phyloP scores from a whole-genome alignment of 331 rosid genomes.

The Cucumis variabilis region DNA sequence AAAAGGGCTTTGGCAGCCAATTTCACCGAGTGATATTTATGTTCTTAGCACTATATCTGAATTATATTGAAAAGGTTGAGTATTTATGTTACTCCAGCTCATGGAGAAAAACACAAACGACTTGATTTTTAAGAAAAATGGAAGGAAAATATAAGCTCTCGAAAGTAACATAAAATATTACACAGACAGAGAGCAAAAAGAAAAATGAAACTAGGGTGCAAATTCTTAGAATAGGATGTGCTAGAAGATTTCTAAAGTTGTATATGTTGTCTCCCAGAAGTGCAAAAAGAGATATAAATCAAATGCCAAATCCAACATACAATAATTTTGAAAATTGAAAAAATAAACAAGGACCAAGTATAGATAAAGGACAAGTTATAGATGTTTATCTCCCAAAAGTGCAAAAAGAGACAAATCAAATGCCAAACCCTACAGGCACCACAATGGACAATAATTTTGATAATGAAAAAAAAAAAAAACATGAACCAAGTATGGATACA shows the following conservation, averaged over 20 bases:
- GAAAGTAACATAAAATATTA: not conserved
- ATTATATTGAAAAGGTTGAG: not conserved
- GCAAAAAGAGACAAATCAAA: constrained; percentile 99
- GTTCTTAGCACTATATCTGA: not conserved
- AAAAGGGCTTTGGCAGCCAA: too few relatives aligned
- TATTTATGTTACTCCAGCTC: not conserved
- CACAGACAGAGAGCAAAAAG: not conserved
- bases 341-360: not conserved
- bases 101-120: not conserved
- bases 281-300: constrained; percentile 96
- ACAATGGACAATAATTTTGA: not conserved
- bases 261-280: constrained; percentile 96
- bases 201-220: not conserved
- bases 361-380: constrained; percentile 60
- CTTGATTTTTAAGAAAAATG: too few relatives aligned
- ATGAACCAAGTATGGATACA: not conserved
- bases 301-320: constrained; percentile 82
- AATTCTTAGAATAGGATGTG: constrained; percentile 93
- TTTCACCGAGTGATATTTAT: too few relatives aligned
- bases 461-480: not conserved
- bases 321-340: not conserved
- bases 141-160: not conserved
- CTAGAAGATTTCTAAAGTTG: constrained; percentile 98
- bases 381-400: constrained; percentile 89
- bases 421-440: constrained; percentile 77